Conservation (phyloP, 1,284 basidiomycete genomes). For the Rhodotorula sp. region DNA sequence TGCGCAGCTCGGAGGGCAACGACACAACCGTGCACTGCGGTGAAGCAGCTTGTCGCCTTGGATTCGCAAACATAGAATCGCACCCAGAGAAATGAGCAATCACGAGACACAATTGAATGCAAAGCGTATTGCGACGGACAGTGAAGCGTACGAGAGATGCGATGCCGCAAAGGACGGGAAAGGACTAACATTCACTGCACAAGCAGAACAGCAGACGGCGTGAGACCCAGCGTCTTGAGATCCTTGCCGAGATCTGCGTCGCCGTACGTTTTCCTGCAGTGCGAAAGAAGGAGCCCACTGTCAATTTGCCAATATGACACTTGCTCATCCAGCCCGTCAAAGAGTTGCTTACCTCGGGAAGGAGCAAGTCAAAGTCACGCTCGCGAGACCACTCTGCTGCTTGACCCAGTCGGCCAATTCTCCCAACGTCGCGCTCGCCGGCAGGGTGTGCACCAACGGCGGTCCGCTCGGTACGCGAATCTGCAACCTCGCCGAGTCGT, state of each 20-base stretch:
- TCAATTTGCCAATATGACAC: not conserved
- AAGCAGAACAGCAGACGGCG: conserved; percentile 57
- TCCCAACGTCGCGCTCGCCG: conserved; percentile 70
- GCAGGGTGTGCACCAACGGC: conserved; percentile 73
- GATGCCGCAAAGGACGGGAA: not conserved
- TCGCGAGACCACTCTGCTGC: conserved; percentile 67
- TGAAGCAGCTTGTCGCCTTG: too few relatives aligned
- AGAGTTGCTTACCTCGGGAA: conserved; percentile 69
- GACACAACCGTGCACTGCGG: too few relatives aligned
- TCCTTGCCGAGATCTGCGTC: conserved; percentile 64
- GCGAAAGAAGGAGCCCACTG: not conserved
- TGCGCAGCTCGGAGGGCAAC: too few relatives aligned
- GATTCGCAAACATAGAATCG: too few relatives aligned
- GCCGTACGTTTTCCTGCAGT: conserved; percentile 64
- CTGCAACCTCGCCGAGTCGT: conserved; percentile 67
- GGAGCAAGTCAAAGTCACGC: conserved; percentile 65
- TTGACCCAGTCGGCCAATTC: conserved; percentile 85
- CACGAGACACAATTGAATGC: too few relatives aligned
- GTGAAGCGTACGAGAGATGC: not conserved
- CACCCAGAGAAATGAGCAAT: too few relatives aligned
- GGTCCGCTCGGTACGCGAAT: conserved; percentile 74
- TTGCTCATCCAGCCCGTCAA: not conserved
- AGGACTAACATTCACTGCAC: conserved; percentile 7
- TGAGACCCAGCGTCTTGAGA: conserved; percentile 68
- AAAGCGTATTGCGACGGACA: too few relatives aligned